A percentile compares a stretch with the other conserved stretches of the same genome.
These are phyloP conservation scores for Oryza rufipogon DNA, from an alignment of 176 grass and related monocot genomes.

Conservation along the genomic window DNA sequence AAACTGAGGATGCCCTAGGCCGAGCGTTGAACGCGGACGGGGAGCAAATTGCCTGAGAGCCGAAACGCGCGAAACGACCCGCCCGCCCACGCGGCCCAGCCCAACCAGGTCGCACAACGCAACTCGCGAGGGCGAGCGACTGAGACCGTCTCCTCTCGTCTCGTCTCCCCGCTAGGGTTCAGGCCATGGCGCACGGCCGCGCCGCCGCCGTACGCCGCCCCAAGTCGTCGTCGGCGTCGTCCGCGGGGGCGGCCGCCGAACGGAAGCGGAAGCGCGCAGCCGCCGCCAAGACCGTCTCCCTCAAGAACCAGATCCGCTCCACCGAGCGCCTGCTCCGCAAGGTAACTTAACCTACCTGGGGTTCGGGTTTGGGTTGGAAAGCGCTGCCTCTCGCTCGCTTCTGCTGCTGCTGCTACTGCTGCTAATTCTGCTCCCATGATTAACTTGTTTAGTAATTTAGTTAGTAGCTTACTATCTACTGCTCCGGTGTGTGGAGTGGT, in stretches of 20 bases:
- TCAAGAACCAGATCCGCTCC: conserved; percentile 97
- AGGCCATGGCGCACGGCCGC: conserved; percentile 80
- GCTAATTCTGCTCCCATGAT: neutral
- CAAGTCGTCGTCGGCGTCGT: conserved; percentile 36
- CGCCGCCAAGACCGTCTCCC: conserved; percentile 59
- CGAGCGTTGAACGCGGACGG: neutral
- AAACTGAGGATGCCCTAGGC: neutral
- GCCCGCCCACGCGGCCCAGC: conserved; percentile 1
- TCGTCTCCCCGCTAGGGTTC: conserved; percentile 44
- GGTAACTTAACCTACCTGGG: conserved; percentile 53
- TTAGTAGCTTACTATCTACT: neutral
- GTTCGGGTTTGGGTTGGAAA: neutral
- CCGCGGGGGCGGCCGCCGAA: conserved; percentile 34
- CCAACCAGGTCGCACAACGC: neutral
- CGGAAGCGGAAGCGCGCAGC: conserved; percentile 61
- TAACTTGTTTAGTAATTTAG: conserved; percentile 19
- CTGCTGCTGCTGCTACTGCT: too few species aligned
- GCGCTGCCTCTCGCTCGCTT: neutral
- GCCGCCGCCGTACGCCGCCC: conserved; percentile 54
- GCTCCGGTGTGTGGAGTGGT: neutral
- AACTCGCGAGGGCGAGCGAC: neutral
- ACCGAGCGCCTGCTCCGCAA: conserved; percentile 92
- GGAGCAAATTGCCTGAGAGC: neutral
- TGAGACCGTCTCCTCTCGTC: too few species aligned
- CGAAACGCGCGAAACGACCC: conserved; percentile 8